Evolutionary conservation across 306 rosid genomes (phyloP).

Genomic region (Trichosanthes truncata): DNA sequence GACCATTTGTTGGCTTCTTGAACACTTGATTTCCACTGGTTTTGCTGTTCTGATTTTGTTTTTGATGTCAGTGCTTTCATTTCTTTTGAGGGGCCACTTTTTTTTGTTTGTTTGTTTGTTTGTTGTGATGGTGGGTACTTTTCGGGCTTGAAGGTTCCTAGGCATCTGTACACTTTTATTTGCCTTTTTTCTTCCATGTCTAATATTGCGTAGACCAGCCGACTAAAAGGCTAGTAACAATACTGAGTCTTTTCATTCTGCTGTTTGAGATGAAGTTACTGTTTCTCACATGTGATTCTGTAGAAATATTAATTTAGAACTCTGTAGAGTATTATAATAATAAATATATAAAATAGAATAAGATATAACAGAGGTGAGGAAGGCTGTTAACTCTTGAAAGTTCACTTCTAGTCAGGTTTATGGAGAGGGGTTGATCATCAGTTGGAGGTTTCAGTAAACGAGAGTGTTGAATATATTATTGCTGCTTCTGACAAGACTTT

Average conservation of each 20-base stretch:
- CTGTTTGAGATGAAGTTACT: background rate
- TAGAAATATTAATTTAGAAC: background rate
- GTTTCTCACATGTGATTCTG: background rate
- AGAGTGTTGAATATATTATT: background rate
- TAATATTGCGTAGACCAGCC: background rate
- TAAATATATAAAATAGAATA: background rate
- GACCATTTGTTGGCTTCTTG: background rate
- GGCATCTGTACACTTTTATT: background rate
- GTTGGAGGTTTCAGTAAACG: background rate
- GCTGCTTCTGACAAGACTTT: background rate
- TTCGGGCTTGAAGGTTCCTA: background rate
- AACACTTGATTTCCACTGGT: background rate
- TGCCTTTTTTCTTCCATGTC: background rate
- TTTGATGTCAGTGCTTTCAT: background rate
- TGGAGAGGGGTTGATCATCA: background rate
- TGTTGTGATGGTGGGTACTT: background rate
- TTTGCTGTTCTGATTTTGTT: background rate
- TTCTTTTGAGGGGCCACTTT: background rate
- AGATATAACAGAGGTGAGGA: background rate
- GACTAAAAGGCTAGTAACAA: background rate
- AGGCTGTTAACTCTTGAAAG: background rate
- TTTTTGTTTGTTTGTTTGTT: background rate
- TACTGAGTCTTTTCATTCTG: background rate
- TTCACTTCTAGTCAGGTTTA: background rate
- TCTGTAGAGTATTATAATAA: background rate